These are phyloP conservation scores for Cercospora canescens DNA, from an alignment of 2,329 filamentous ascomycete genomes.

Conservation along the genomic window DNA sequence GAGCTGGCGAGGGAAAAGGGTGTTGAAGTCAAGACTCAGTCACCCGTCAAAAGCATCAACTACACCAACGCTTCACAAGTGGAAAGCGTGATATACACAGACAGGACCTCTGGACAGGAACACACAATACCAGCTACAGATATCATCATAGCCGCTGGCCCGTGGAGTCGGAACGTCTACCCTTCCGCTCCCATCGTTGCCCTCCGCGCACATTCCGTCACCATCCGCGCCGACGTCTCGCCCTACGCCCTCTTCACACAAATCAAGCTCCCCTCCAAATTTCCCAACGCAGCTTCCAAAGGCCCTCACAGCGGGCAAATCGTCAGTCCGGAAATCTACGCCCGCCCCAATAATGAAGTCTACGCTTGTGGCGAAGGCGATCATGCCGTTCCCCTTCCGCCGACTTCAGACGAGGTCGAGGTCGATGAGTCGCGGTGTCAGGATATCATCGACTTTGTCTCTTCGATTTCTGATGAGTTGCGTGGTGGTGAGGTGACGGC, in stretches of 20 bases:
- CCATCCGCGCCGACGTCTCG: constrained; percentile 63
- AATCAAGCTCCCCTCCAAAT: constrained; percentile 70
- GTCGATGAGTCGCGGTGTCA: constrained; percentile 77
- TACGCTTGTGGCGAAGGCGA: constrained; percentile 96
- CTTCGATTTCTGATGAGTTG: constrained; percentile 54
- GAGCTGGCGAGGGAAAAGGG: constrained; percentile 65
- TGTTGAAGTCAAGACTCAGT: constrained; percentile 61
- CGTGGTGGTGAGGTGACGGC: constrained; percentile 59
- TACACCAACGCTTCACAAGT: constrained; percentile 52
- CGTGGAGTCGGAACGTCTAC: constrained; percentile 59
- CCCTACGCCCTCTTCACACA: constrained; percentile 84
- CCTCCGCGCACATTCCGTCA: constrained; percentile 64
- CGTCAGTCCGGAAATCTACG: constrained; percentile 90
- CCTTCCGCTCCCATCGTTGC: constrained; percentile 59
- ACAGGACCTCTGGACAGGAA: constrained; percentile 50
- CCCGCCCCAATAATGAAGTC: constrained; percentile 81
- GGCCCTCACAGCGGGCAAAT: constrained; percentile 54
- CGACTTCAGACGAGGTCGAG: constrained; percentile 71
- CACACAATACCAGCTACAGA: constrained; percentile 57
- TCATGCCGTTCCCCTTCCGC: constrained; percentile 69
- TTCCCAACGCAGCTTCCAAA: constrained; percentile 43
- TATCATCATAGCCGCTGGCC: constrained; percentile 61
- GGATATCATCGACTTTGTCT: constrained; percentile 79
- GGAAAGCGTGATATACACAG: constrained; percentile 61
- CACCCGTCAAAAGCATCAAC: constrained; percentile 67